Evolutionary conservation across 1,139 yeast genomes (phyloP), one percentile per base, ranked within the genome.

Genomic region (Magnusiomyces paraingens): DNA sequence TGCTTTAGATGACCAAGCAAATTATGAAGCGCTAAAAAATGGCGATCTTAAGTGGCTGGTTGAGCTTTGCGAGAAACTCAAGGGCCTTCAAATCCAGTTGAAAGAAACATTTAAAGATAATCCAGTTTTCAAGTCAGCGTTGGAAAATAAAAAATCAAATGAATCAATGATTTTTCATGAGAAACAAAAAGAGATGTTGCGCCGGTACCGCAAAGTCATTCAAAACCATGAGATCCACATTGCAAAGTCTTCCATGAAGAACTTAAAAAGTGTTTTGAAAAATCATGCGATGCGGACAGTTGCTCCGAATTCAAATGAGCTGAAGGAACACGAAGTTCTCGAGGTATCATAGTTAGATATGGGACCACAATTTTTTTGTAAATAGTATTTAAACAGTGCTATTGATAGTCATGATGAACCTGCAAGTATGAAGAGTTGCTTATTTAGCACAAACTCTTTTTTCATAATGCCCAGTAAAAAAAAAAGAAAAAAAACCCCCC

Each of bases 171-270:
- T 36, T 22, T 50, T 29, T 36, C 49, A 50, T 38, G 49, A 50
- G 29, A 44, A 38, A 29, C 52, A 44, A 21, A 50, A 50, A 44
- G 49, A 45, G 20, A 50, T 44, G n/a, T 44, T 44, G 14, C 17
- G 26, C n/a, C 26, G 38, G 32, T 45, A 35, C 18, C 42, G 52
- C 36, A 44, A 45, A 38, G 18, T 40, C 17, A 44, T 50, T 17
- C 49, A 44, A 38, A 44, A 44, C 21, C 52, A 50, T 44, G 49
- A 50, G 43, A 29, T 36, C 14, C 44, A 50, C 22, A 45, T 50
- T 26, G 36, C 46, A 26, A 50, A 50, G 20, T 45, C 49, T 5
- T 22, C 49, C 17, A 50, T 45, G 15, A 44, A 50, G 11, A 45
- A 21, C 3, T 15, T 40, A 26, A 44, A 44, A 39, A 38, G 36